Evolutionary conservation across 2,329 filamentous ascomycete genomes (phyloP).

Genomic region (Cladosporium sp.): DNA sequence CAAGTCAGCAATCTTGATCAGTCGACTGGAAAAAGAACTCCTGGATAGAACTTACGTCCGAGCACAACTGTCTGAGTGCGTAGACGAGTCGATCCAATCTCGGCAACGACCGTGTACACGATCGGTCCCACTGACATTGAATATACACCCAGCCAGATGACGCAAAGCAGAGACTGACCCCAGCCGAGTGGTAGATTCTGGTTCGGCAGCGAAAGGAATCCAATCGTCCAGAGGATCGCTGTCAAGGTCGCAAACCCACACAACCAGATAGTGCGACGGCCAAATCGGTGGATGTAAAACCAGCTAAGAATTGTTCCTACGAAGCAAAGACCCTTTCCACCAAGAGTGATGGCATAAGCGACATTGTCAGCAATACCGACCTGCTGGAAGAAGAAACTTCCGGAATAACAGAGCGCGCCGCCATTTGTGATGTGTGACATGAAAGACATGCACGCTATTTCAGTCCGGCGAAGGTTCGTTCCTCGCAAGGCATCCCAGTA

Average conservation of each 20-base stretch:
- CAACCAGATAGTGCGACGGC: constrained; percentile 36
- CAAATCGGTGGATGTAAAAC: constrained; percentile 30
- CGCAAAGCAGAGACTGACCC: constrained; percentile 10
- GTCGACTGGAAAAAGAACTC: no score
- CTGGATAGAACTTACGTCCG: no score
- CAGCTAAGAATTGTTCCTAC: constrained; percentile 21
- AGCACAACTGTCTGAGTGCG: constrained; percentile 28
- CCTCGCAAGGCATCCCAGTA: constrained; percentile 37
- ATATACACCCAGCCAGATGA: constrained; percentile 10
- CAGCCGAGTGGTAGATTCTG: constrained; percentile 3
- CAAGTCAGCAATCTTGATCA: no score
- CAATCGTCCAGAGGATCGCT: constrained; percentile 4
- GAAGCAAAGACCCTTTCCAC: constrained; percentile 20
- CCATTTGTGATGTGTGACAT: constrained; percentile 33
- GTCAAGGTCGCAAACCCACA: constrained; percentile 15
- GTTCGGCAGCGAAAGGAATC: constrained; percentile 6
- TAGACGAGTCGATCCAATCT: constrained; percentile 25
- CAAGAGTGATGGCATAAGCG: constrained; percentile 34
- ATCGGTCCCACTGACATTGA: constrained; percentile 10
- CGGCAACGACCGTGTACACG: constrained; percentile 24
- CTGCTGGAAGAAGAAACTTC: constrained; percentile 36
- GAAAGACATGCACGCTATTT: constrained; percentile 37
- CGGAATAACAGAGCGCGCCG: constrained; percentile 31
- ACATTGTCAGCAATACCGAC: constrained; percentile 32
- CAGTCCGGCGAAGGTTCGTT: constrained; percentile 42